phyloP scores from a whole-genome alignment of 2,329 filamentous ascomycete genomes.

The Claviceps pazoutovae region DNA sequence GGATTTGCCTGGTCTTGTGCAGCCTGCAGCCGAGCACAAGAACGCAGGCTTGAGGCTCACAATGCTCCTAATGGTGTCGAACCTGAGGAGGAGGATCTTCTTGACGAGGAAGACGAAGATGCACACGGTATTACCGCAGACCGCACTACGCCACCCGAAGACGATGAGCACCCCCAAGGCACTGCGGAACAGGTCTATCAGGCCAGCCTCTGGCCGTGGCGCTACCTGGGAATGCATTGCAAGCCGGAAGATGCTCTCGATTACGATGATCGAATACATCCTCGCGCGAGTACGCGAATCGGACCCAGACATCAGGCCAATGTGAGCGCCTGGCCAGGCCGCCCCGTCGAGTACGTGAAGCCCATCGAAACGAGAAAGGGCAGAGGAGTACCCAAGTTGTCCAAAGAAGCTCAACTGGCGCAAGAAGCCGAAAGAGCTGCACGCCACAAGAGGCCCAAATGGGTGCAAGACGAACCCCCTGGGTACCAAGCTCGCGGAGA shows the following conservation, averaged over 20 bases:
- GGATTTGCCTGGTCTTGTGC: conserved; percentile 98
- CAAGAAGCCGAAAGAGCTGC: conserved; percentile 70
- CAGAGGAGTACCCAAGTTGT: conserved; percentile 63
- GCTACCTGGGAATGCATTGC: conserved; percentile 91
- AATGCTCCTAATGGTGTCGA: conserved; percentile 68
- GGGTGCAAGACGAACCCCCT: conserved; percentile 80
- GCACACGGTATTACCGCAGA: conserved; percentile 41
- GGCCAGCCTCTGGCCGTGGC: conserved; percentile 89
- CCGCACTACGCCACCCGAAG: conserved; percentile 49
- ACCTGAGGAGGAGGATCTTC: conserved; percentile 49
- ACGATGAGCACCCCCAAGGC: conserved; percentile 41
- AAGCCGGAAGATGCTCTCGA: conserved; percentile 90
- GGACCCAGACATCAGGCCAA: conserved; percentile 85
- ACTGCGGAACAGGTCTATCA: conserved; percentile 85
- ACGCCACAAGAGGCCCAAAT: conserved; percentile 74
- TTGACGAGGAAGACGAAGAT: conserved; percentile 61
- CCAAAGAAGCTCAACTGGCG: conserved; percentile 70
- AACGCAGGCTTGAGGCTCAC: conserved; percentile 78
- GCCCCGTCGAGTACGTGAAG: conserved; percentile 81
- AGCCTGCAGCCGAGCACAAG: conserved; percentile 89
- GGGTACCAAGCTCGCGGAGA: conserved; percentile 79
- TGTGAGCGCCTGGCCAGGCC: conserved; percentile 72
- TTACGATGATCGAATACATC: conserved; percentile 95
- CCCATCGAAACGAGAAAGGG: conserved; percentile 73
- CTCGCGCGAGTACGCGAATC: conserved; percentile 81